Base-by-base conservation (phyloP, 257 asterid species). In the Solanum etuberosum region DNA sequence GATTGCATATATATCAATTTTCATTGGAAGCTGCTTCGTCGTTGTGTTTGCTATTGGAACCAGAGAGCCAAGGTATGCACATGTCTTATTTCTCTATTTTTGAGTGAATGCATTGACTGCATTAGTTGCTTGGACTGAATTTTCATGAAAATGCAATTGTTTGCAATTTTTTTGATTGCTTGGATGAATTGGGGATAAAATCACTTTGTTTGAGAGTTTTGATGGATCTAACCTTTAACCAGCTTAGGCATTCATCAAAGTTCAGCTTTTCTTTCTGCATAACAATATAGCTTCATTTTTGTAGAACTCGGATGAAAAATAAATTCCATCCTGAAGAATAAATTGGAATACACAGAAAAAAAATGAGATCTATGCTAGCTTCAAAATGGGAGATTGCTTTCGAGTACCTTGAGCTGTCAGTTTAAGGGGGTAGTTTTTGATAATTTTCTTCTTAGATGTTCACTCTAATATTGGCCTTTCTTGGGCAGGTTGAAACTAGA, bases 1-100 rank as follows among this genome's bases (percentile, higher is more conserved):
- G 98, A 93, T 96, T 71, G 98, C 99, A 29, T 94, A 92, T 88
- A 74, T 90, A 35, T 95, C 98, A 84, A 95, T 96, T 89, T 92
- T 92, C 86, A 84, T 95, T 27, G 99, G 99, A 81, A 92, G 98
- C 89, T 95, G 94, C 90, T 96, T 96, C 14, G 98, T 94, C 70
- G 90, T 88, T n/a, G 51, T 93, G 80, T 96, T 96, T 88, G 91
- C 91, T 76, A 89, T 96, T 20, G 98, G 99, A 89, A 96, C 98
- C 9, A 91, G 89, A 85, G 99, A 96, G 91, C 99, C 99, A 87
- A 95, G 99, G 98, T 94, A 43, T 70, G 93, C 35, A 35, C 54
- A 54, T 54, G 43, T 83, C n/a, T 80, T 89, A 23, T 78, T 80
- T 42, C 76, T 85, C 76, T 78, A 46, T 87, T 13, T 65, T 87